Percentiles rank a stretch among this genome's conserved stretches.
phyloP scores from a whole-genome alignment of 2,329 filamentous ascomycete species.

The Alternaria triticimaculans region DNA sequence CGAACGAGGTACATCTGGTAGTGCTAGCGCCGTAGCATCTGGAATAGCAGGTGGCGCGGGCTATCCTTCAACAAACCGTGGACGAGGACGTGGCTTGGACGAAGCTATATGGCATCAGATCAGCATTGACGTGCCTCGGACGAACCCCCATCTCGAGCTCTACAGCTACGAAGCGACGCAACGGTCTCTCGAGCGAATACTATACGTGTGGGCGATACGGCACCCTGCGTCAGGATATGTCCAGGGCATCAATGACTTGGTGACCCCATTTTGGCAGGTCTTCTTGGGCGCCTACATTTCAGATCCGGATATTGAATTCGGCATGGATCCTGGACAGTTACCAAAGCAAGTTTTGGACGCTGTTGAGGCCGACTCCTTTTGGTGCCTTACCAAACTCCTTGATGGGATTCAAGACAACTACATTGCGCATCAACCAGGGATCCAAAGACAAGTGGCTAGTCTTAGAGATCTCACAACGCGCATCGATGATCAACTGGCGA shows the following conservation, averaged over 20 bases:
- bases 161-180: slow-evolving; percentile 98
- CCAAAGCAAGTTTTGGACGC: slow-evolving; percentile 91
- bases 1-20: slow-evolving; percentile 58
- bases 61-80: slow-evolving; percentile 58
- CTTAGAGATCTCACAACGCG: slow-evolving; percentile 88
- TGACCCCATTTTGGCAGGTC: slow-evolving; percentile 97
- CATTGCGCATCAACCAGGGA: slow-evolving; percentile 95
- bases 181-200: slow-evolving; percentile 87
- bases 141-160: slow-evolving; percentile 92
- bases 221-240: slow-evolving; percentile 98
- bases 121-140: slow-evolving; percentile 95
- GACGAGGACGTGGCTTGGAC: slow-evolving; percentile 78
- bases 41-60: slow-evolving; percentile 57
- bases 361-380: slow-evolving; percentile 97
- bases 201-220: slow-evolving; percentile 97
- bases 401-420: slow-evolving; percentile 99
- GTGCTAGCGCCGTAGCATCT: slow-evolving; percentile 56
- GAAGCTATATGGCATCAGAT: slow-evolving; percentile 99
- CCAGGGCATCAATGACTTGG: slow-evolving; percentile 97
- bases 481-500: slow-evolving; percentile 83
- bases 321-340: slow-evolving; percentile 96
- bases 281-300: slow-evolving; percentile 94
- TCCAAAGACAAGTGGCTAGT: slow-evolving; percentile 89
- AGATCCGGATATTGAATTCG: slow-evolving; percentile 88
- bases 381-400: slow-evolving; percentile 97